Evolutionary conservation across 2,329 filamentous ascomycete genomes (phyloP).

Genomic region (Cladosporium sphaerospermum): DNA sequence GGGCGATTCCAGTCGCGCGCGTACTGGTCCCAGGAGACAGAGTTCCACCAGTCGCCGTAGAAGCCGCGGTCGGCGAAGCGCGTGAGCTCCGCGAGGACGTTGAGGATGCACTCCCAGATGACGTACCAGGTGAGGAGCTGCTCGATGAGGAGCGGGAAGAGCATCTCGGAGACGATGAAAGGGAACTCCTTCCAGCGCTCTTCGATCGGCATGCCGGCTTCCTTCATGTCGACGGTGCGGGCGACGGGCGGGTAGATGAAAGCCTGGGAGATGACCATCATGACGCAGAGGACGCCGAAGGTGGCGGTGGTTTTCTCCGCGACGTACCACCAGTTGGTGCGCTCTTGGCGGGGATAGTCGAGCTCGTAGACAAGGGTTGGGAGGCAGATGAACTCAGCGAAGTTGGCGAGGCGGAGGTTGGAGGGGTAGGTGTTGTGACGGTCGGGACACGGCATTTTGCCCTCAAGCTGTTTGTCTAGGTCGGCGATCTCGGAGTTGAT

Average conservation of each 20-base stretch:
- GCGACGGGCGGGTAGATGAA: constrained; percentile 73
- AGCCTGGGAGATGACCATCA: constrained; percentile 71
- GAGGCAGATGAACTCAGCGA: constrained; percentile 66
- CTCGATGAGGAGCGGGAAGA: constrained; percentile 75
- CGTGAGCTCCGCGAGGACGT: constrained; percentile 70
- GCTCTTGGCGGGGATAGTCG: constrained; percentile 66
- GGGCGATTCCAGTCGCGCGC: constrained; percentile 77
- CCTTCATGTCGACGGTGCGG: constrained; percentile 60
- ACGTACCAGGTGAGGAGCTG: constrained; percentile 74
- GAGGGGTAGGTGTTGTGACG: constrained; percentile 54
- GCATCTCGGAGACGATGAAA: constrained; percentile 66
- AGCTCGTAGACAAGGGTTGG: constrained; percentile 75
- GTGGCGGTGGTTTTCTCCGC: constrained; percentile 65
- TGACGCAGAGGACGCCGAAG: constrained; percentile 67
- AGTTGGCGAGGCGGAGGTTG: constrained; percentile 60
- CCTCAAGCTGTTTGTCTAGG: constrained; percentile 58
- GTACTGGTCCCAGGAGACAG: constrained; percentile 65
- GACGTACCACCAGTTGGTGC: constrained; percentile 68
- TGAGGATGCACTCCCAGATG: constrained; percentile 65
- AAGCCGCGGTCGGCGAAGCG: constrained; percentile 72
- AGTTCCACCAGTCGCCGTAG: constrained; percentile 49
- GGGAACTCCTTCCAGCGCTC: constrained; percentile 63
- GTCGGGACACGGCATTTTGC: constrained; percentile 47
- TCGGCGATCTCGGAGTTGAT: constrained; percentile 62
- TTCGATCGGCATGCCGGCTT: constrained; percentile 54